Evolutionary conservation across 1,284 basidiomycete genomes (phyloP), one percentile per base, ranked within the genome.

Genomic region (Chalciporus sp.): DNA sequence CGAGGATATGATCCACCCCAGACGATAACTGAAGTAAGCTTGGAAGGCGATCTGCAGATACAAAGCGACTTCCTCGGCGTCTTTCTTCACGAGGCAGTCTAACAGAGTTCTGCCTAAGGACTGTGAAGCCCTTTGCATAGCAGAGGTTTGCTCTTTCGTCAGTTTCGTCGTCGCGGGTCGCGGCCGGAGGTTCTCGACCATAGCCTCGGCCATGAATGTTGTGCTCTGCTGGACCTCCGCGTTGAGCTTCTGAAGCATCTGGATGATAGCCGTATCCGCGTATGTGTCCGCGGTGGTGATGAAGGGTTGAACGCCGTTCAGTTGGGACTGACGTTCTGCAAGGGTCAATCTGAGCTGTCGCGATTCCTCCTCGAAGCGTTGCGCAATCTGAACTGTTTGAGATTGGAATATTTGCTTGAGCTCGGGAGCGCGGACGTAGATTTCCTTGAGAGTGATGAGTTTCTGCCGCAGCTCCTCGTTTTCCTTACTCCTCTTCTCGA

Each of bases 181-280:
- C 17, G 66, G 48, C 28, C 48, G 52, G 33, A 68, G 56, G 16
- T 41, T 47, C 17, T 58, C 63, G 11, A 54, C 47, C 17, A 63
- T 53, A 26, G 28, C 47, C 5, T 68, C 67, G 2, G 66, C 60
- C 33, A 69, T 61, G 29, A 54, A 51, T 2, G 62, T 61, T 2
- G 66, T 52, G 12, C 43, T 60, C 42, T 69, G 67, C 17, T 66
- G 57, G 9, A 69, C 57, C 49, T 69, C 67, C 9, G 58, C 52
- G 41, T 69, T 66, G 28, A 68, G 46, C 26, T 49, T 55, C 45
- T 59, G 53, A 9, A 69, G 50, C 47, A 61, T 53, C 17, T 56
- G 55, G 29, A 61, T 55, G 20, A 68, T 46, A 31, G 69, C 67
- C 39, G 55, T 52, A 28, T 66, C 68, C 11, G 67, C 55, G 23